These are phyloP conservation scores for Austropuccinia psidii DNA, from an alignment of 1,284 basidiomycete genomes.

Conservation along the genomic window DNA sequence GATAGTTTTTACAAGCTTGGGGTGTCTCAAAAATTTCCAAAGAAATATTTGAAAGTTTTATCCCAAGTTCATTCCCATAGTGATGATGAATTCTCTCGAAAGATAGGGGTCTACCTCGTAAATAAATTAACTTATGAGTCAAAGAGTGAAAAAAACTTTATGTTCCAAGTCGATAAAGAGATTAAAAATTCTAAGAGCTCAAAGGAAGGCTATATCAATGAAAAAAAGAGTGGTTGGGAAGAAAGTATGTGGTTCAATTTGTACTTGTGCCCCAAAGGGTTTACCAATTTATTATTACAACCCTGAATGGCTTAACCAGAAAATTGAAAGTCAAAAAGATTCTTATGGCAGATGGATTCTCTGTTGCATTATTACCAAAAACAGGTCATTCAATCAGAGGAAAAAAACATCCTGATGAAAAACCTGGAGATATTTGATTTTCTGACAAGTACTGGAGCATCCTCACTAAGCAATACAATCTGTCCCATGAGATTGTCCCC, in stretches of 20 bases:
- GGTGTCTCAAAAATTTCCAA: not conserved
- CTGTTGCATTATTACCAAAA: not conserved
- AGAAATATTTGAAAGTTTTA: not conserved
- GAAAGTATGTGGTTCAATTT: too few species aligned
- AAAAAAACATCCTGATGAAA: slow-evolving; percentile 26
- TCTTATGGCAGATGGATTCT: not conserved
- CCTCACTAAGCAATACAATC: not conserved
- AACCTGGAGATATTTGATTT: not conserved
- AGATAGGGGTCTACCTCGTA: not conserved
- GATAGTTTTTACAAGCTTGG: not conserved
- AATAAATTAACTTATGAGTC: too few species aligned
- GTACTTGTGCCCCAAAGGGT: not conserved
- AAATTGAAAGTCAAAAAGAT: not conserved
- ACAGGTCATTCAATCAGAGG: not conserved
- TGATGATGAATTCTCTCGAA: not conserved
- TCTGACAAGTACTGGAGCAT: slow-evolving; percentile 1
- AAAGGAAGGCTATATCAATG: too few species aligned
- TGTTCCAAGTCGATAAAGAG: too few species aligned
- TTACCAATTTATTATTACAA: slow-evolving; percentile 8
- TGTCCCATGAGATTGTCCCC: not conserved
- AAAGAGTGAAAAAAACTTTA: too few species aligned
- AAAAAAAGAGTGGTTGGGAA: too few species aligned
- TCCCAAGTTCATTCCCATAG: not conserved
- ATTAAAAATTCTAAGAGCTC: too few species aligned
- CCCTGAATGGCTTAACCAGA: slow-evolving; percentile 3